Evolutionary conservation across 2,329 filamentous ascomycete species (phyloP).

Genomic region (Colletotrichum graminicola): DNA sequence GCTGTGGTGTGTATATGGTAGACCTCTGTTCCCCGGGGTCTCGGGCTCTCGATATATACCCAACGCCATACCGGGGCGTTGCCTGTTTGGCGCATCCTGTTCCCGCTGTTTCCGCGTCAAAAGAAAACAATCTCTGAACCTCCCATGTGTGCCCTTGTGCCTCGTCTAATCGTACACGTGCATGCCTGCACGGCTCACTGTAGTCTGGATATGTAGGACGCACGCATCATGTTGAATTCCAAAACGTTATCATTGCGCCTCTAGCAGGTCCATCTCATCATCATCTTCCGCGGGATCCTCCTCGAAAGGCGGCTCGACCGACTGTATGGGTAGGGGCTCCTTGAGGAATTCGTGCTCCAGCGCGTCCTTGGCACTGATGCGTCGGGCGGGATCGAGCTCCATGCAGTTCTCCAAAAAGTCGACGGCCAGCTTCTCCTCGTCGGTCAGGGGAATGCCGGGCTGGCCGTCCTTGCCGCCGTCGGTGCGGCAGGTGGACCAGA

Average conservation of each 20-base stretch:
- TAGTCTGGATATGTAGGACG: neutral
- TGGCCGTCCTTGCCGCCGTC: constrained; percentile 63
- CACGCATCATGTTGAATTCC: neutral
- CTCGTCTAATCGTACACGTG: constrained; percentile 12
- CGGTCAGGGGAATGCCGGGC: constrained; percentile 65
- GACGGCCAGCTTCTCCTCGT: constrained; percentile 79
- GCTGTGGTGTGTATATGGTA: neutral
- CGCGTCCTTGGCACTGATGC: constrained; percentile 82
- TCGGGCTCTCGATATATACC: neutral
- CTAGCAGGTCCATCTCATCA: constrained; percentile 67
- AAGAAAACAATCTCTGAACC: neutral
- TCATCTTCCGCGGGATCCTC: constrained; percentile 53
- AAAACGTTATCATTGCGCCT: constrained; percentile 37
- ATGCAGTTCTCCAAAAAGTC: constrained; percentile 79
- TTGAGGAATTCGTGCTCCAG: constrained; percentile 78
- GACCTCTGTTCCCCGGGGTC: neutral
- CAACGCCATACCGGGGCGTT: neutral
- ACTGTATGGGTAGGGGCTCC: constrained; percentile 49
- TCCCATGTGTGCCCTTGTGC: neutral
- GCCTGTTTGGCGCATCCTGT: neutral
- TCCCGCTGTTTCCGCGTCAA: too few relatives aligned
- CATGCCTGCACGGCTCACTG: neutral
- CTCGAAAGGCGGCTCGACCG: constrained; percentile 1
- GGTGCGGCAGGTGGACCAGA: constrained; percentile 90
- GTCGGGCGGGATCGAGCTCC: constrained; percentile 79